Base-by-base conservation (phyloP, 345 rosid species). In the Linum lewisii region DNA sequence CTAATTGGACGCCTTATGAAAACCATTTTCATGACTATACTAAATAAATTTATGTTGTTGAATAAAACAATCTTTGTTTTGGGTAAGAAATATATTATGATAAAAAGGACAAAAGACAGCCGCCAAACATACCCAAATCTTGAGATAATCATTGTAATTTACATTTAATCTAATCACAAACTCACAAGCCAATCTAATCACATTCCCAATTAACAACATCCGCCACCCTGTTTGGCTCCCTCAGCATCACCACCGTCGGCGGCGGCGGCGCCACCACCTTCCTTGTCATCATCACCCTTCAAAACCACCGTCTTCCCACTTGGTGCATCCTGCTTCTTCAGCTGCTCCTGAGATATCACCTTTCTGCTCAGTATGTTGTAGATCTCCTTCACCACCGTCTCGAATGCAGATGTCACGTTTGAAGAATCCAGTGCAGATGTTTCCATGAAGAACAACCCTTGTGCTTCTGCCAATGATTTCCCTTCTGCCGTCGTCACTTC, bases 361-460 rank as follows among this genome's bases (percentile, higher is more conserved):
- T 63, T 63, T 10, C 67, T 26, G 18, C 67, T 63, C 44, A 63
- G 24, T 24, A 54, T 63, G 13, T 56, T 56, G 58, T 63, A 63
- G 54, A 63, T 63, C 67, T 63, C 67, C 22, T 45, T 22, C 25
- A 63, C 60, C n/a, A 63, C 67, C 19, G 25, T 63, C 54, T 63
- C 38, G 45, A 63, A 63, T 1, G 60, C 67, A 44, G 54, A 23
- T 7, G n/a, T 36, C 3, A 63, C 67, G 24, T 63, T 63, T 19
- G 61, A 38, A 0, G 67, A 63, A 45, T 63, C 67, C 18, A 63
- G 67, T 24, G 67, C 67, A 15, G 67, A 63, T 14, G 67, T 63
- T 42, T 63, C 67, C 52, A 63, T 63, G 10, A 63, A 63, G 21
- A 63, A 63, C 37, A 63, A 42, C 16, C 67, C 67, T 37, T 63